These are phyloP conservation scores for Limonium bicolor DNA, from an alignment of 148 eudicot species.

Conservation along the genomic window DNA sequence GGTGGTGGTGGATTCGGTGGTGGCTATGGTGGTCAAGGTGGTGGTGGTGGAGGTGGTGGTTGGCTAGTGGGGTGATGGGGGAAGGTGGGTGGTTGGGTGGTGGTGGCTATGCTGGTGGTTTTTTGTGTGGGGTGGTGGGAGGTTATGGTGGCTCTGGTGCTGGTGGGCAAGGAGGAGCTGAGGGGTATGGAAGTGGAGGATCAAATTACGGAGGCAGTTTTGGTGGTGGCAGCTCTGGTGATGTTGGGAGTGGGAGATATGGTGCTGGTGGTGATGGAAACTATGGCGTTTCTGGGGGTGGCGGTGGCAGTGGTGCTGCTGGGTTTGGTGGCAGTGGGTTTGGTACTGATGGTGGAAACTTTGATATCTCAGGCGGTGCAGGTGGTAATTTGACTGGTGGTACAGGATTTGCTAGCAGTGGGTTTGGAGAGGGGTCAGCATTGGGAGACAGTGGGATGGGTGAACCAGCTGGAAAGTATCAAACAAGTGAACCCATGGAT, in stretches of 20 bases:
- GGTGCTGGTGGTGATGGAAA: slow-evolving; percentile 8
- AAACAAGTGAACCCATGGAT: slow-evolving; percentile 15
- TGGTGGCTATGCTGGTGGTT: slow-evolving; percentile 10
- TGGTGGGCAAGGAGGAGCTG: slow-evolving; percentile 16
- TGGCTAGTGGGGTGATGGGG: too few relatives aligned
- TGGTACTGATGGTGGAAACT: slow-evolving; percentile 9
- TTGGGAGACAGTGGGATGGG: slow-evolving; percentile 5
- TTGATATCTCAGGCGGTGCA: slow-evolving; percentile 9
- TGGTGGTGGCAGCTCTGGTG: slow-evolving; percentile 5
- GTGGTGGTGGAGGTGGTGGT: slow-evolving; percentile 10
- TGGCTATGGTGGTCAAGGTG: slow-evolving; percentile 8
- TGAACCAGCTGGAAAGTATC: slow-evolving; percentile 14
- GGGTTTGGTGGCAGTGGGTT: slow-evolving; percentile 11
- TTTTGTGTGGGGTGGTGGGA: slow-evolving; percentile 15
- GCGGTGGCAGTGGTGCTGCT: slow-evolving; percentile 15
- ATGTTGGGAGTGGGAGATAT: too few relatives aligned
- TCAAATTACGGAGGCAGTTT: slow-evolving; percentile 9
- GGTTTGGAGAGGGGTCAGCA: slow-evolving; percentile 19
- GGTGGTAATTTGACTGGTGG: slow-evolving; percentile 15
- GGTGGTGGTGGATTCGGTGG: slow-evolving; percentile 11
- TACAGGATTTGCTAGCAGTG: slow-evolving; percentile 16
- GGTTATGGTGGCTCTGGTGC: slow-evolving; percentile 1
- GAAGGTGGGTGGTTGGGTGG: slow-evolving; percentile 24
- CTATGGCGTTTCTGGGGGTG: slow-evolving; percentile 13
- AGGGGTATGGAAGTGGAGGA: slow-evolving; percentile 17